Percentiles rank a stretch among this genome's conserved stretches.
These are phyloP conservation scores for Cryptosporidium viatorum DNA, from an alignment of 169 alveolate species.

Conservation along the genomic window DNA sequence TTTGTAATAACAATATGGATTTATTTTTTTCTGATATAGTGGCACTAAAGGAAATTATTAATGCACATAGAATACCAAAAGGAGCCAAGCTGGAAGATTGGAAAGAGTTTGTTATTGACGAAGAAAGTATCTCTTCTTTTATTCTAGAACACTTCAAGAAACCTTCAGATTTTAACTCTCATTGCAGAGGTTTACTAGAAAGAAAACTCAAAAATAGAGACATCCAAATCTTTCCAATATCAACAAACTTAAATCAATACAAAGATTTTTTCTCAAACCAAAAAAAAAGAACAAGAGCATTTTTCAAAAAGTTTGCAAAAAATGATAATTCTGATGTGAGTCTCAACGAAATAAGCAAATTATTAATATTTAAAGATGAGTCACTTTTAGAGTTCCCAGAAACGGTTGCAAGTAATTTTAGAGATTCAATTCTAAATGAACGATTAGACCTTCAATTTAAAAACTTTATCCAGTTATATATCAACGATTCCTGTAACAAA, in stretches of 20 bases:
- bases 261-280: neutral
- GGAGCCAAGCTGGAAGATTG: conserved; percentile 47
- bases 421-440: neutral
- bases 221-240: conserved; percentile 19
- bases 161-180: conserved; percentile 1
- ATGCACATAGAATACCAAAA: conserved; percentile 51
- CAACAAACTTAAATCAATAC: neutral
- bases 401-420: conserved; percentile 3
- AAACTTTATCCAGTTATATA: conserved; percentile 24
- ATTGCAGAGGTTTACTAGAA: conserved; percentile 16
- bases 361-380: conserved; percentile 32
- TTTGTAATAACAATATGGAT: neutral
- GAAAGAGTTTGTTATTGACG: conserved; percentile 46
- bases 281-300: conserved; percentile 4
- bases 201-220: neutral
- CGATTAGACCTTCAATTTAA: conserved; percentile 41
- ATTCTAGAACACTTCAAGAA: conserved; percentile 10
- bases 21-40: conserved; percentile 10
- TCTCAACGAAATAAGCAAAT: conserved; percentile 23
- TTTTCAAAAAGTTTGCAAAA: conserved; percentile 23
- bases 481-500: conserved; percentile 32
- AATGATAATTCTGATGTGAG: neutral
- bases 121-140: conserved; percentile 31
- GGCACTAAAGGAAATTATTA: neutral
- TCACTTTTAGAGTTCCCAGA: conserved; percentile 27